Evolutionary conservation across 2,329 filamentous ascomycete species (phyloP).

Genomic region (Pseudogymnoascus pannorum): DNA sequence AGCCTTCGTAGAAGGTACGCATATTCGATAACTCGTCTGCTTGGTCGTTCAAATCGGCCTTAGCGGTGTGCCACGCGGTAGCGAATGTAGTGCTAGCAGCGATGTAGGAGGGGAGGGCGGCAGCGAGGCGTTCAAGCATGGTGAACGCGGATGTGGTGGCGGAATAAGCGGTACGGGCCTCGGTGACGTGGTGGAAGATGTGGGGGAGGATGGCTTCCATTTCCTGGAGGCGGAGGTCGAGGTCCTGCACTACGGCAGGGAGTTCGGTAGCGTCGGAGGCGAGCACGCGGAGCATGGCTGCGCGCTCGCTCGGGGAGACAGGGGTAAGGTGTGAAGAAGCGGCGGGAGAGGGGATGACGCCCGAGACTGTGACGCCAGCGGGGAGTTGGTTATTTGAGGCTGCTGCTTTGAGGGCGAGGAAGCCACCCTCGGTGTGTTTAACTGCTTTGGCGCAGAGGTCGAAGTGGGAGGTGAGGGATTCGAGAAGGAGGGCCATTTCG

Average conservation of each 20-base stretch:
- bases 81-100: conserved; percentile 57
- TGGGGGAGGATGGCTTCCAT: conserved; percentile 67
- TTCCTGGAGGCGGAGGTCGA: conserved; percentile 65
- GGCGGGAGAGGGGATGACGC: conserved; percentile 52
- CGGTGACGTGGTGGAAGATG: conserved; percentile 56
- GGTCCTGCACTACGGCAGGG: conserved; percentile 59
- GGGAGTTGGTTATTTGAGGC: conserved; percentile 47
- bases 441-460: conserved; percentile 89
- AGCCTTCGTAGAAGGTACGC: conserved; percentile 78
- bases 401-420: conserved; percentile 60
- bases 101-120: conserved; percentile 57
- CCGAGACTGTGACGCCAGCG: conserved; percentile 55
- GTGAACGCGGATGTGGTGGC: conserved; percentile 56
- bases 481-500: conserved; percentile 72
- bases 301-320: conserved; percentile 66
- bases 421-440: conserved; percentile 78
- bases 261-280: conserved; percentile 62
- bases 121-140: conserved; percentile 60
- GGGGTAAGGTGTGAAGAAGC: too few relatives aligned
- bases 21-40: conserved; percentile 72
- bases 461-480: conserved; percentile 79
- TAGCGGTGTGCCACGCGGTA: conserved; percentile 66
- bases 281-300: conserved; percentile 77
- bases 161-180: conserved; percentile 46
- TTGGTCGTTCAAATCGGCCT: conserved; percentile 58